phyloP scores from a whole-genome alignment of 2,329 filamentous ascomycete species.

The Xylaria sp. region DNA sequence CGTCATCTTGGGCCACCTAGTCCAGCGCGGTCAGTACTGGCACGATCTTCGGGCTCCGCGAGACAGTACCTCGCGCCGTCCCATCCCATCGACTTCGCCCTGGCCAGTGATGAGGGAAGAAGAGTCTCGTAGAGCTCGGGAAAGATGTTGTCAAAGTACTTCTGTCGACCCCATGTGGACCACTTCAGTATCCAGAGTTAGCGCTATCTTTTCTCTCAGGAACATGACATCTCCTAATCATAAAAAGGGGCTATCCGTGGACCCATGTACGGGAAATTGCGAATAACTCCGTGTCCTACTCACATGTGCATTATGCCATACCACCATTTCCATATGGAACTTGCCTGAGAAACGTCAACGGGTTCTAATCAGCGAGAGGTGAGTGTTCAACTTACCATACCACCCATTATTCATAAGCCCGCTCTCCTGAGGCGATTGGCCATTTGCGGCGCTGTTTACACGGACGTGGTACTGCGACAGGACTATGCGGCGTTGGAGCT shows the following conservation, averaged over 20 bases:
- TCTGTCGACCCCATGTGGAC: conserved; percentile 43
- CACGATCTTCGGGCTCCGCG: background rate
- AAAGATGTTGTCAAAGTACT: conserved; percentile 42
- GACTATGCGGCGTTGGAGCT: conserved; percentile 48
- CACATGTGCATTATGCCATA: conserved; percentile 45
- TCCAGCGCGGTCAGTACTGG: background rate
- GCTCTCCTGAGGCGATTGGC: conserved; percentile 46
- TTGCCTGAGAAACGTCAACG: conserved; percentile 29
- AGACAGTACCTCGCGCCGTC: conserved; percentile 32
- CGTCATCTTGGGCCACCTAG: conserved; percentile 53
- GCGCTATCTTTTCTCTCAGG: background rate
- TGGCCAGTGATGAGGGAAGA: conserved; percentile 34
- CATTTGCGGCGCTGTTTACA: conserved; percentile 44
- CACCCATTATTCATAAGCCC: conserved; percentile 51
- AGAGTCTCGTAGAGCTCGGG: conserved; percentile 41
- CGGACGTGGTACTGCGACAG: conserved; percentile 48
- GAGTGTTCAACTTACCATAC: conserved; percentile 34
- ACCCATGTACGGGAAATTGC: background rate
- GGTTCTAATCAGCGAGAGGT: no score
- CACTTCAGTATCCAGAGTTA: conserved; percentile 24
- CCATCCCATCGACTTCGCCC: conserved; percentile 40
- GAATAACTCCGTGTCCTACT: background rate
- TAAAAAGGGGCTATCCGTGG: no score
- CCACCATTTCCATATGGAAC: conserved; percentile 49
- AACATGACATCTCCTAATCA: no score